Evolutionary conservation across 2,329 filamentous ascomycete genomes (phyloP), one percentile per base, ranked within the genome.

Genomic region (Sordariomycetes sp.): DNA sequence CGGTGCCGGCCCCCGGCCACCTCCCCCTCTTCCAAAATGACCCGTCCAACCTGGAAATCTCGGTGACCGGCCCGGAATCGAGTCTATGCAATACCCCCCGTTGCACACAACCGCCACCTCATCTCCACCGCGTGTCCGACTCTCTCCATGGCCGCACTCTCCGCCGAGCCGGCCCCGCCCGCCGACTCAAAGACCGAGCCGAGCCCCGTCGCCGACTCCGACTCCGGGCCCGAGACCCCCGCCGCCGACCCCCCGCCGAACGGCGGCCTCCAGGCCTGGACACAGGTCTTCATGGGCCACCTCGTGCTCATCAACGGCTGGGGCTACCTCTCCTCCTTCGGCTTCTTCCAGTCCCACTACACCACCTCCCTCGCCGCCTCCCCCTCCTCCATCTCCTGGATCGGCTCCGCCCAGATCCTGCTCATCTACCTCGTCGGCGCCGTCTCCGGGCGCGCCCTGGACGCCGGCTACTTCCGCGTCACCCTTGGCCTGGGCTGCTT

Each of bases 311-410:
- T 72, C 57, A 66, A 81, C 59, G 72, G 77, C 6, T 80, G 78
- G 75, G 78, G 79, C 25, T 34, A 51, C 48, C 73, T 80, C 62
- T 79, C 77, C 67, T 79, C 78, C 1, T 83, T 81, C 60, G 79
- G 79, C 18, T 69, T 76, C 3, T 82, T 81, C 62, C 77, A 83
- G 59, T 68, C 75, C 0, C 80, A 82, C 68, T 82, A 82, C 65
- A 70, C 67, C 6, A 65, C 68, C 6, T 60, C 66, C 6, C 71
- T 79, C 0, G 60, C 61, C 3, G 72, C 72, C 0, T 11, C 55
- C 20, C 73, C 75, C 0, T 77, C 76, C 1, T 70, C 74, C 53
- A 71, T 81, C 22, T 75, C 76, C 2, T 80, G 79, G 77, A 81
- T 82, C 64, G 79, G 79, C 11, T 79, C 77, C n/a, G 65, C 80